These are phyloP conservation scores for Coffea canephora DNA, from an alignment of 257 asterid genomes.

Conservation along the genomic window DNA sequence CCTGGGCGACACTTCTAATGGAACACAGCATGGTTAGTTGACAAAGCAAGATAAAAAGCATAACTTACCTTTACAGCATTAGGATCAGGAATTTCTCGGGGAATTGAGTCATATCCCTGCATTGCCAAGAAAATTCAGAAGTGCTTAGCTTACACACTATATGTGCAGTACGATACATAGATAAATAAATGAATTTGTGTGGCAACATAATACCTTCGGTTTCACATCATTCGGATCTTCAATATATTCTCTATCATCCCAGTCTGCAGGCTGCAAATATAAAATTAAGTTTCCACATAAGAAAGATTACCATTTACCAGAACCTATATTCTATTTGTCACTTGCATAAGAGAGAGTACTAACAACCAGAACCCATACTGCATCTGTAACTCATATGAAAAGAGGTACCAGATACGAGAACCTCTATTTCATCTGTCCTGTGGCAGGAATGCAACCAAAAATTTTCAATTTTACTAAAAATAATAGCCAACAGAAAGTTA, in stretches of 20 bases:
- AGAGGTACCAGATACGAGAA: background rate
- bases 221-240: slow-evolving; percentile 75
- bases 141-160: background rate
- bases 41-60: background rate
- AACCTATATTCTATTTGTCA: background rate
- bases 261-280: slow-evolving; percentile 74
- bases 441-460: background rate
- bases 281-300: slow-evolving; percentile 1
- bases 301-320: background rate
- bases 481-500: background rate
- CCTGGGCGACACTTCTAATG: background rate
- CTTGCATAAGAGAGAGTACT: background rate
- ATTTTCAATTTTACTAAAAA: background rate
- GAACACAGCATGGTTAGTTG: background rate
- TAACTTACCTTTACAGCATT: slow-evolving; percentile 65
- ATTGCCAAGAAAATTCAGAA: slow-evolving; percentile 18
- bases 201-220: slow-evolving; percentile 59
- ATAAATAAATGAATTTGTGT: slow-evolving; percentile 3
- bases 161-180: background rate
- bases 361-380: background rate
- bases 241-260: slow-evolving; percentile 93
- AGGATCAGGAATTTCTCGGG: slow-evolving; percentile 91
- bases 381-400: background rate
- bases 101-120: slow-evolving; percentile 92
- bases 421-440: background rate